Conservation (phyloP, 805 yeast genomes). For the Wickerhamomyces alni region DNA sequence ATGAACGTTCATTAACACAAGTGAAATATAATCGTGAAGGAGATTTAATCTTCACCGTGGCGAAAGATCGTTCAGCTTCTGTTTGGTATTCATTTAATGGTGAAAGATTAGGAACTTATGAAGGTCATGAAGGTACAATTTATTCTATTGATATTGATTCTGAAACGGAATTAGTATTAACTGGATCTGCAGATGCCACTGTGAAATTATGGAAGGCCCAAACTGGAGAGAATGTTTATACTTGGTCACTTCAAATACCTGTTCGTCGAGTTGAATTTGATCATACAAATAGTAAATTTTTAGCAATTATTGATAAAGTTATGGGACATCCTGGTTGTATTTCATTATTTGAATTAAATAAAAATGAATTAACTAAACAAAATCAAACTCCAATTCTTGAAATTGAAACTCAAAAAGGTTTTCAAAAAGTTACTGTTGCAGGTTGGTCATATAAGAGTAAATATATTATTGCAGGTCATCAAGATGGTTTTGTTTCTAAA, state of each 20-base stretch:
- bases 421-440: conserved; percentile 69
- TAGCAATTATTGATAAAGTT: conserved; percentile 83
- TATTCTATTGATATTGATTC: conserved; percentile 88
- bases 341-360: conserved; percentile 55
- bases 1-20: conserved; percentile 96
- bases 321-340: conserved; percentile 86
- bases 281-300: conserved; percentile 60
- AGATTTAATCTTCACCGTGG: conserved; percentile 84
- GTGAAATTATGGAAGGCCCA: conserved; percentile 79
- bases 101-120: conserved; percentile 90
- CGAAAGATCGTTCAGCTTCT: conserved; percentile 85
- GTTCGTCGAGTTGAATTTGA: conserved; percentile 86
- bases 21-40: conserved; percentile 95
- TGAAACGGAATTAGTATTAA: conserved; percentile 61
- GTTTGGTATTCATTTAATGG: conserved; percentile 96
- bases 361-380: conserved; percentile 41
- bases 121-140: conserved; percentile 87
- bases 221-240: conserved; percentile 69
- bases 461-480: conserved; percentile 80
- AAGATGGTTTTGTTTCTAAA: conserved; percentile 79
- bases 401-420: conserved; percentile 54
- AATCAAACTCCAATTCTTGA: conserved; percentile 48
- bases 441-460: conserved; percentile 78
- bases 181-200: conserved; percentile 89
- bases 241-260: conserved; percentile 77